Conservation (phyloP, 371 early-diverging fungal species). For the Syncephalastrum racemosum region DNA sequence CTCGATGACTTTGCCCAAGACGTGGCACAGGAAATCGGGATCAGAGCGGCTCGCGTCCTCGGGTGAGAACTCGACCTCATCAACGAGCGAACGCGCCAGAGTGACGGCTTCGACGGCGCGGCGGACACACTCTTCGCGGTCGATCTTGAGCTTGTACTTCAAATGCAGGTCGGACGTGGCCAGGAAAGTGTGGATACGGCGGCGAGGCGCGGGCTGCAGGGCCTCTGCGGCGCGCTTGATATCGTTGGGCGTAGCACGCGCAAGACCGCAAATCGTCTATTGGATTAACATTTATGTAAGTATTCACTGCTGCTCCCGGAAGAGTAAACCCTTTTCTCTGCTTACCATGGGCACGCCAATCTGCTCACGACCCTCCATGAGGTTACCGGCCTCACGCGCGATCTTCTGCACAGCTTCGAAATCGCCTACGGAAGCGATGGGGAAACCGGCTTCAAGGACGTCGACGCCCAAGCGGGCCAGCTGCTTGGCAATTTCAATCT, state of each 20-base stretch:
- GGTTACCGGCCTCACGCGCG: constrained; percentile 86
- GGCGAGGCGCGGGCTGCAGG: constrained; percentile 75
- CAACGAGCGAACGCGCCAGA: constrained; percentile 74
- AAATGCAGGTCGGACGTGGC: constrained; percentile 97
- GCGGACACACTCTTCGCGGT: constrained; percentile 82
- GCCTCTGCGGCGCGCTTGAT: constrained; percentile 91
- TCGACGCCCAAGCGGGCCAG: constrained; percentile 92
- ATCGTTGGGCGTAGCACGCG: constrained; percentile 85
- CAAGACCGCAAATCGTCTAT: constrained; percentile 87
- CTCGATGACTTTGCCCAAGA: constrained; percentile 84
- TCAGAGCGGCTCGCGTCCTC: constrained; percentile 95
- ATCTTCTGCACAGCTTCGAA: constrained; percentile 94
- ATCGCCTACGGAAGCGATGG: constrained; percentile 90
- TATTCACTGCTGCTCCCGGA: too few relatives aligned
- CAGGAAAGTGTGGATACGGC: constrained; percentile 92
- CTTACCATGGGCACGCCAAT: constrained; percentile 84
- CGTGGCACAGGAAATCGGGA: constrained; percentile 79
- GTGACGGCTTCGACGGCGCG: constrained; percentile 84
- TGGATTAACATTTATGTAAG: too few relatives aligned
- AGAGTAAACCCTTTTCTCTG: too few relatives aligned
- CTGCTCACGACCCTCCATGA: constrained; percentile 79
- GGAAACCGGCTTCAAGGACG: constrained; percentile 94
- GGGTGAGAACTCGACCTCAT: constrained; percentile 91
- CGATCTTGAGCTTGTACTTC: constrained; percentile 88
- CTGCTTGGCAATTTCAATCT: constrained; percentile 91